Evolutionary conservation across 495 filamentous ascomycete species (phyloP), one percentile per base, ranked within the genome.

Genomic region (Chaetomidium leptoderma): DNA sequence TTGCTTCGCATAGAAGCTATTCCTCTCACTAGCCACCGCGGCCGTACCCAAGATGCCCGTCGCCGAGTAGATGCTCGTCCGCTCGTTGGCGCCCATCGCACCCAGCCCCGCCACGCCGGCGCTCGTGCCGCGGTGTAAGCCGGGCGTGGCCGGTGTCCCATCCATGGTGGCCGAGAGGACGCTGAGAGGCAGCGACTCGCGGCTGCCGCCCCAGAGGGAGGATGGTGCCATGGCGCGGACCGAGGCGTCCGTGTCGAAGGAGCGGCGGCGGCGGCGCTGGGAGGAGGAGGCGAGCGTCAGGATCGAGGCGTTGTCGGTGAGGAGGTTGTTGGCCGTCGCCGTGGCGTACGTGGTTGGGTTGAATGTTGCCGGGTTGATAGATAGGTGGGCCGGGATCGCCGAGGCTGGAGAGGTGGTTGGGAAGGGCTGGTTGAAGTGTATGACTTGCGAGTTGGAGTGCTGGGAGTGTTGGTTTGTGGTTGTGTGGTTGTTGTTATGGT

Each of bases 211-310:
- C 78, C 90, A 98, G 1, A 96, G 74, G 0, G 90, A 95, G 0
- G 91, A 95, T 0, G 93, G 93, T 1, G 93, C 90, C 24, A 98
- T 79, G 2, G 90, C 93, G 42, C 93, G 90, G 17, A 97, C 87
- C 0, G 91, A 96, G 3, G 95, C 95, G 70, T 97, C 92, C 0
- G 95, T 97, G 70, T 98, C 93, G 65, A 97, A 80, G 0, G 90
- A 95, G 58, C 91, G 89, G 37, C 93, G 80, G 19, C 93, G 87
- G 43, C 90, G 86, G 27, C 87, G 83, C 69, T 97, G 95, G 21
- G 91, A 96, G 0, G 92, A 97, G 6, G 91, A 96, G 1, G 93
- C 93, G n/a, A 98, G 81, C 0, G 93, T 98, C 26, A 98, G 81
- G 56, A 97, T 92, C 17, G 91, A 96, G 1, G 93, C 93, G 67